Conservation (phyloP, 306 rosid genomes). For the Carpinus viminea region DNA sequence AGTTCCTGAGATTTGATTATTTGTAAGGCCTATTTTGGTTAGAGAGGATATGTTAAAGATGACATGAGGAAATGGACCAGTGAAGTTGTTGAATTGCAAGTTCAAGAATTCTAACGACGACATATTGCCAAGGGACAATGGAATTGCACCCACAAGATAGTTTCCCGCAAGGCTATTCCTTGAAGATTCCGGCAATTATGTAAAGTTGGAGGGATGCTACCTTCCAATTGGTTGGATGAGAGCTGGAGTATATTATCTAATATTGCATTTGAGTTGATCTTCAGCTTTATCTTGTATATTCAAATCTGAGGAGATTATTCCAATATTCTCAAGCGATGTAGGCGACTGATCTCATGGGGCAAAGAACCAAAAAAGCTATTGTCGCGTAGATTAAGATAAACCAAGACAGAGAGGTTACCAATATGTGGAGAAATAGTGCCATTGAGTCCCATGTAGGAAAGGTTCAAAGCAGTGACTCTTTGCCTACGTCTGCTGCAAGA, state of each 20-base stretch:
- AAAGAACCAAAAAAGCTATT: neutral
- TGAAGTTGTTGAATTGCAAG: neutral
- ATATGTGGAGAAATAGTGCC: constrained; percentile 1
- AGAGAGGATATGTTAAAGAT: neutral
- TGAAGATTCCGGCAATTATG: neutral
- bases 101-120: neutral
- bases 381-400: neutral
- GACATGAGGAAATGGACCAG: neutral
- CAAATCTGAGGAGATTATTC: no score
- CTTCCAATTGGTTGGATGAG: neutral
- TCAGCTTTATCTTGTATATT: no score
- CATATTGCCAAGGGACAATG: neutral
- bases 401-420: constrained; percentile 2
- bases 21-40: neutral
- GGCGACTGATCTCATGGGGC: neutral
- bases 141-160: neutral
- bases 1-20: neutral
- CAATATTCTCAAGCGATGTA: neutral
- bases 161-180: neutral
- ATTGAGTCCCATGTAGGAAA: neutral
- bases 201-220: neutral
- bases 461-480: neutral
- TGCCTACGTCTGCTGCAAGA: neutral
- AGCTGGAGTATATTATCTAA: no score
- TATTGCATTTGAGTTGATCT: no score